Conservation (phyloP, 495 filamentous ascomycete genomes). For the Tuber aestivum region DNA sequence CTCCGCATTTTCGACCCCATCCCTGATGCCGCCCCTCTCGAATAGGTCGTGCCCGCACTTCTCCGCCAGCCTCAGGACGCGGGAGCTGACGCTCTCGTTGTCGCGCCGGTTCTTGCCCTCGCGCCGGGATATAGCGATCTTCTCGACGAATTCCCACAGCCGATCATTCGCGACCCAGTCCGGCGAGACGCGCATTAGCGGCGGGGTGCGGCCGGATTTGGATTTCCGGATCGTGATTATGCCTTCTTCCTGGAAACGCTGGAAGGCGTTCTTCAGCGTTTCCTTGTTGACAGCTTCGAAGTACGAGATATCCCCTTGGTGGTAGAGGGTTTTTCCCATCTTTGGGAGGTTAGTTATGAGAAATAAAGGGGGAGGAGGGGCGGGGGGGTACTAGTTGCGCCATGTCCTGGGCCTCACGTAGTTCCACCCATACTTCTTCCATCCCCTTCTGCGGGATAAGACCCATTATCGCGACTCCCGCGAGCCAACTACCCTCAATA, state of each 20-base stretch:
- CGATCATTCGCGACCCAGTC: slow-evolving; percentile 75
- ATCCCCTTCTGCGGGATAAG: slow-evolving; percentile 64
- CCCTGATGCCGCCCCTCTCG: slow-evolving; percentile 39
- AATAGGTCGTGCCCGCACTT: slow-evolving; percentile 50
- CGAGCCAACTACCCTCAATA: slow-evolving; percentile 87
- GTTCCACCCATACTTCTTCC: slow-evolving; percentile 68
- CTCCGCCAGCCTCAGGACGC: slow-evolving; percentile 66
- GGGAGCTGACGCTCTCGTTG: slow-evolving; percentile 75
- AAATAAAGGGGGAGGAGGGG: not conserved
- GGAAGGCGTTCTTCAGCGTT: slow-evolving; percentile 85
- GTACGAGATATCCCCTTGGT: slow-evolving; percentile 93
- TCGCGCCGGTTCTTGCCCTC: slow-evolving; percentile 95
- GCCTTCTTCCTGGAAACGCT: slow-evolving; percentile 82
- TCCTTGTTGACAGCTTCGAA: slow-evolving; percentile 98
- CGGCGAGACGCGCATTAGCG: slow-evolving; percentile 59
- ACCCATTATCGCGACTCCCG: slow-evolving; percentile 76
- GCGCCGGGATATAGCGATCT: slow-evolving; percentile 70
- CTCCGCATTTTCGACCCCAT: not conserved
- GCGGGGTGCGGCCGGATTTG: slow-evolving; percentile 50
- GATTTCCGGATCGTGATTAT: slow-evolving; percentile 68
- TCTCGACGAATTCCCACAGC: slow-evolving; percentile 85
- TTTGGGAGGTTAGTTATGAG: slow-evolving; percentile 44
- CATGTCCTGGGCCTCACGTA: slow-evolving; percentile 69
- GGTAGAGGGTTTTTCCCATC: slow-evolving; percentile 94
- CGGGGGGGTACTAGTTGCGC: slow-evolving; percentile 64